Evolutionary conservation across 257 asterid genomes (phyloP).

Genomic region (Lantana camara): DNA sequence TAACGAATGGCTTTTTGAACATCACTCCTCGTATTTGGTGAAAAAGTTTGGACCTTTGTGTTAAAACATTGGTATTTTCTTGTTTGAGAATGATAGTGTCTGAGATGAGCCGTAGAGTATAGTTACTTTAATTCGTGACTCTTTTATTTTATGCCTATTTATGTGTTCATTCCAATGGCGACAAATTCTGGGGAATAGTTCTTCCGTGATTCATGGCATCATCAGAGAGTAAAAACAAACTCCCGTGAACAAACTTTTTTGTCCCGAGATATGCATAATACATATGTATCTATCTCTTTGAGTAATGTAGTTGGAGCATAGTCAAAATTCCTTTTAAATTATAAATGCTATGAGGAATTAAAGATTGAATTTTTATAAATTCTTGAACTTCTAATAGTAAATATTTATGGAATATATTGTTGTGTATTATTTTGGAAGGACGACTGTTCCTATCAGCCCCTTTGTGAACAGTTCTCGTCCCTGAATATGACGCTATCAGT

Average conservation of each 20-base stretch:
- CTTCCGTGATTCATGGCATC: conserved; percentile 23
- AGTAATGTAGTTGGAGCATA: no score
- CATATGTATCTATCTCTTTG: background rate
- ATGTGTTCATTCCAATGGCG: background rate
- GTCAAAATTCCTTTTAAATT: no score
- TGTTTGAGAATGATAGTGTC: background rate
- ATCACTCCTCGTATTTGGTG: background rate
- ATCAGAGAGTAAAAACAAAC: conserved; percentile 25
- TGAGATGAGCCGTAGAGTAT: background rate
- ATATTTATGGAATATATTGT: no score
- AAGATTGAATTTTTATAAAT: no score
- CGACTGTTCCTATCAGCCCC: background rate
- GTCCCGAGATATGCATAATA: background rate
- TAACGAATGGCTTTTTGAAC: background rate
- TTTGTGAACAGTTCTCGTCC: no score
- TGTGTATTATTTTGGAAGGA: no score
- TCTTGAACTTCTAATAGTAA: no score
- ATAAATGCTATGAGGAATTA: no score
- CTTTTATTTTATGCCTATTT: background rate
- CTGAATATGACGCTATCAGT: background rate
- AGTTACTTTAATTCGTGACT: background rate
- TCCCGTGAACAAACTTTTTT: conserved; percentile 38
- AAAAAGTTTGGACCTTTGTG: no score
- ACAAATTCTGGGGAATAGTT: conserved; percentile 24
- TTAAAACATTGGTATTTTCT: no score